Conservation (phyloP, 257 asterid genomes). For the Rauvolfia tetraphylla region DNA sequence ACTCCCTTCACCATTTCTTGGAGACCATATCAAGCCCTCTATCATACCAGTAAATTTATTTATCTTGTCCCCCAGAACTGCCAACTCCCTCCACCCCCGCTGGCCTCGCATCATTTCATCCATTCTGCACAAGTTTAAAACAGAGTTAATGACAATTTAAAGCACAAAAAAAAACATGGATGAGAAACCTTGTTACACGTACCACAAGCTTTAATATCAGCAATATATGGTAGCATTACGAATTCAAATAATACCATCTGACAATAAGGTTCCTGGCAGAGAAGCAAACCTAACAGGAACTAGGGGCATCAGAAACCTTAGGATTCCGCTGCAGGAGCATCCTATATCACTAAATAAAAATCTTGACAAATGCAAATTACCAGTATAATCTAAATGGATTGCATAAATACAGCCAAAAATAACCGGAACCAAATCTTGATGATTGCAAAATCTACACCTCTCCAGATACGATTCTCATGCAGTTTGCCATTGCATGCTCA, state of each 20-base stretch:
- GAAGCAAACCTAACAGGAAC: background rate
- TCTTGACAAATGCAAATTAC: background rate
- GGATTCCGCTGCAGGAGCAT: background rate
- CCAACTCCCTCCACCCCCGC: constrained; percentile 98
- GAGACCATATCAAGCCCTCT: constrained; percentile 97
- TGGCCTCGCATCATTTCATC: constrained; percentile 99
- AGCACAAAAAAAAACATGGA: background rate
- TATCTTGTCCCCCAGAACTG: constrained; percentile 83
- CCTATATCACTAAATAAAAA: background rate
- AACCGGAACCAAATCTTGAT: background rate
- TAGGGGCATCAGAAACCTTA: background rate
- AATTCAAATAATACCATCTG: background rate
- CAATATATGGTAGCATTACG: background rate
- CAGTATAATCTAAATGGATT: background rate
- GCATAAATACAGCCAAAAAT: background rate
- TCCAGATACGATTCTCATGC: background rate
- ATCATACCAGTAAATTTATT: constrained; percentile 90
- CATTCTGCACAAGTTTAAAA: constrained; percentile 56
- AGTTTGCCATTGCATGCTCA: background rate
- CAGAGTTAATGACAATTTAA: background rate
- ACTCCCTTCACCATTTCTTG: constrained; percentile 62
- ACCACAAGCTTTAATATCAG: background rate
- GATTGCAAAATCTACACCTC: background rate
- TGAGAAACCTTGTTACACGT: background rate
- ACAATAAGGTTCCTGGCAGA: background rate